A percentile compares a stretch with the other conserved stretches of the same genome.
Conservation (phyloP, 495 filamentous ascomycete species). For the Penicillium tannophilum region DNA sequence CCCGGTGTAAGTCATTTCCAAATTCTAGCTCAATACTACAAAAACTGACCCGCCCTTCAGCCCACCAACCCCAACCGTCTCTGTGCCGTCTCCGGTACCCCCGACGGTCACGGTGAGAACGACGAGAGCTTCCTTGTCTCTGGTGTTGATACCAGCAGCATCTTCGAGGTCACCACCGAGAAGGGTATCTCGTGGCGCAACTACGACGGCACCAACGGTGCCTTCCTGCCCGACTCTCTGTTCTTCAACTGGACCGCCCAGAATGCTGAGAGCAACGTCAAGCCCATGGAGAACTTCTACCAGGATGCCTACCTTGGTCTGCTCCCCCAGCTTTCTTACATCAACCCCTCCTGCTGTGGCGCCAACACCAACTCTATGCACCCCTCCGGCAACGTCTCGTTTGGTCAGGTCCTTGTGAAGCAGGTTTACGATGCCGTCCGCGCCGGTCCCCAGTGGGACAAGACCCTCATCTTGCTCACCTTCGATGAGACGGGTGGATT, state of each 20-base stretch:
- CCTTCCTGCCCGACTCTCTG: slow-evolving; percentile 36
- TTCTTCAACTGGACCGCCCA: slow-evolving; percentile 51
- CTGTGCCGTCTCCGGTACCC: slow-evolving; percentile 46
- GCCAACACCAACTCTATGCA: slow-evolving; percentile 53
- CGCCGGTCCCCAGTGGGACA: slow-evolving; percentile 48
- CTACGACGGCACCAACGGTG: slow-evolving; percentile 48
- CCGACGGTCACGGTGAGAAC: slow-evolving; percentile 51
- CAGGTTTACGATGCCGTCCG: slow-evolving; percentile 55
- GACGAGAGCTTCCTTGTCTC: slow-evolving; percentile 43
- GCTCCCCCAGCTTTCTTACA: slow-evolving; percentile 52
- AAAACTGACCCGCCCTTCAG: slow-evolving; percentile 26
- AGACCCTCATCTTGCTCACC: slow-evolving; percentile 52
- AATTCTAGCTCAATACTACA: not conserved
- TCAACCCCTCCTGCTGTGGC: slow-evolving; percentile 58
- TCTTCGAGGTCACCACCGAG: slow-evolving; percentile 51
- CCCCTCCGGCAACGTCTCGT: slow-evolving; percentile 47
- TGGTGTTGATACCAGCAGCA: slow-evolving; percentile 38
- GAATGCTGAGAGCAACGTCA: slow-evolving; percentile 37
- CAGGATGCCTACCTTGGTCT: slow-evolving; percentile 43
- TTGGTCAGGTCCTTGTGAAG: slow-evolving; percentile 54
- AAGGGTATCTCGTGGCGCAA: slow-evolving; percentile 51
- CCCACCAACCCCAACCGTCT: slow-evolving; percentile 56
- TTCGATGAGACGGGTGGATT: slow-evolving; percentile 57
- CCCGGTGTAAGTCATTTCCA: slow-evolving; percentile 42
- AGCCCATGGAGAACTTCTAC: slow-evolving; percentile 45